These are phyloP conservation scores for Citrullus colocynthis DNA, from an alignment of 306 rosid genomes.

Conservation along the genomic window DNA sequence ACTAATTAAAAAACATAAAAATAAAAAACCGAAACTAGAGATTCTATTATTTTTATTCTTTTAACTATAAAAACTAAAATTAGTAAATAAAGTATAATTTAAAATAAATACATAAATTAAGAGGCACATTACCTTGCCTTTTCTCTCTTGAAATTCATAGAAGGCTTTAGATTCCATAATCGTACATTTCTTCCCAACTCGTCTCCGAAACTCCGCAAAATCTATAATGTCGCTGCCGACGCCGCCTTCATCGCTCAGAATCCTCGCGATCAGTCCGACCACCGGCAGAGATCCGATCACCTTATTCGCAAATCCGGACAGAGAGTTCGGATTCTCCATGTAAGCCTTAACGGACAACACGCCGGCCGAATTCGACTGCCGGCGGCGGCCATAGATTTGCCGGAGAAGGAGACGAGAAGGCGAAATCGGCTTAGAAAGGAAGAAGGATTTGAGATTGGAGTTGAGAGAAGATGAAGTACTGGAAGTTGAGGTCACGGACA, in stretches of 20 bases:
- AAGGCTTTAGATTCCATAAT: constrained; percentile 54
- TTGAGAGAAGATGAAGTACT: constrained; percentile 29
- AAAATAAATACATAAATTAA: background rate
- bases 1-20: no score
- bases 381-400: constrained; percentile 17
- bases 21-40: no score
- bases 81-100: background rate
- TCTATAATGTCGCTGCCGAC: constrained; percentile 67
- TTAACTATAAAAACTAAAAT: background rate
- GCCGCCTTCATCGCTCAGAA: constrained; percentile 79
- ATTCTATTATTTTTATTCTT: no score
- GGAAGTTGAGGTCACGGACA: constrained; percentile 32
- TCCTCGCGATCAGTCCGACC: constrained; percentile 65
- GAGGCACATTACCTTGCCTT: constrained; percentile 39
- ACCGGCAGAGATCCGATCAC: constrained; percentile 87
- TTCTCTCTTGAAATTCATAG: constrained; percentile 55
- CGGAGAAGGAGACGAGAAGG: constrained; percentile 28
- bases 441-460: constrained; percentile 13
- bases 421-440: constrained; percentile 21
- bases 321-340: constrained; percentile 60
- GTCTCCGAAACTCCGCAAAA: constrained; percentile 76
- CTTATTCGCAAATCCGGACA: constrained; percentile 47
- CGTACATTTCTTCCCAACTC: constrained; percentile 73
- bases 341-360: constrained; percentile 43
- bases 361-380: constrained; percentile 17